Percentiles rank a stretch among this genome's conserved stretches.
phyloP scores from a whole-genome alignment of 768 basidiomycete species.

The Mycena albidolilacea region DNA sequence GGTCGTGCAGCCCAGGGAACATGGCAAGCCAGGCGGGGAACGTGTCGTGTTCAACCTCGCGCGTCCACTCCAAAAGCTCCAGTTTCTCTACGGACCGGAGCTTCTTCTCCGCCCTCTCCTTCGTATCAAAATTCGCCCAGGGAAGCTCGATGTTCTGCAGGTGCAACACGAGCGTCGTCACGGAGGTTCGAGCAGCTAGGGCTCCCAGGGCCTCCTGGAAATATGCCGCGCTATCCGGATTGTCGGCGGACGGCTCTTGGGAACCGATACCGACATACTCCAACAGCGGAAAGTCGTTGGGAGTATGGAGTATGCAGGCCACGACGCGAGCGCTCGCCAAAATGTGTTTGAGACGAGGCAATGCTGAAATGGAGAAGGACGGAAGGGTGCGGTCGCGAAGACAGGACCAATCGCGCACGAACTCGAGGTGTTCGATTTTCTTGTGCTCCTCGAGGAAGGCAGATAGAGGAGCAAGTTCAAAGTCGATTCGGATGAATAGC shows the following conservation, averaged over 20 bases:
- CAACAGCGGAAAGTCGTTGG: constrained; percentile 19
- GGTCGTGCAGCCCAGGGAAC: constrained; percentile 15
- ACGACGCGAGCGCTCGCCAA: constrained; percentile 13
- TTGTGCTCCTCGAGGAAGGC: constrained; percentile 25
- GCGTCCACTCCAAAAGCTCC: constrained; percentile 10
- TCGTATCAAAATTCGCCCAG: constrained; percentile 1
- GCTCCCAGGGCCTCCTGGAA: constrained; percentile 6
- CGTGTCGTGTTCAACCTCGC: neutral
- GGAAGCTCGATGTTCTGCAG: neutral
- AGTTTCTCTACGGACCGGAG: neutral
- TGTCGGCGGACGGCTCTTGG: neutral
- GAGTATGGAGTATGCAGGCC: constrained; percentile 5
- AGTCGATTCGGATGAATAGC: constrained; percentile 12
- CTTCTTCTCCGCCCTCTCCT: neutral
- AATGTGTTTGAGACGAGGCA: constrained; percentile 8
- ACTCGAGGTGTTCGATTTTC: constrained; percentile 22
- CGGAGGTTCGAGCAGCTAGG: constrained; percentile 7
- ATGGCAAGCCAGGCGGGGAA: constrained; percentile 23
- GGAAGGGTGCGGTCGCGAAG: neutral
- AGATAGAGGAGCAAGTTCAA: constrained; percentile 1
- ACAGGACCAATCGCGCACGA: constrained; percentile 7
- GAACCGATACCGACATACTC: constrained; percentile 8
- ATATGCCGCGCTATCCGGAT: neutral
- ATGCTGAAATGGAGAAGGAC: constrained; percentile 3
- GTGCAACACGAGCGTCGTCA: neutral